Evolutionary conservation across 2,329 filamentous ascomycete genomes (phyloP).

Genomic region (Aspergillus vadensis): DNA sequence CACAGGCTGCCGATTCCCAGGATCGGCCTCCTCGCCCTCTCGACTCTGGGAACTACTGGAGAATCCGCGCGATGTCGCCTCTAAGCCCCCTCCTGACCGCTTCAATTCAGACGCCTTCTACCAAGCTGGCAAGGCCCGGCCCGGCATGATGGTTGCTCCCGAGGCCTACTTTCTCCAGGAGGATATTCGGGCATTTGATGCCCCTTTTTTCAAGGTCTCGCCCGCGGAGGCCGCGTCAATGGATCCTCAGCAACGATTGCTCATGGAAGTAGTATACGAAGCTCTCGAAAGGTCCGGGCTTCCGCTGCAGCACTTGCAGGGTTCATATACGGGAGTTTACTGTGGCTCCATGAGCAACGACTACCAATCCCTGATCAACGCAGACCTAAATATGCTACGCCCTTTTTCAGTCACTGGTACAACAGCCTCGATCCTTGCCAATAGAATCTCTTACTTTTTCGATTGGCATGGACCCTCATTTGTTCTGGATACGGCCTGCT

Average conservation of each 20-base stretch:
- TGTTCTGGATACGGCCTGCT: constrained; percentile 47
- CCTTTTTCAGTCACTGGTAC: constrained; percentile 22
- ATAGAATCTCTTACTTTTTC: constrained; percentile 39
- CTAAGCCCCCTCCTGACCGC: neutral
- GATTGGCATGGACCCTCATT: constrained; percentile 39
- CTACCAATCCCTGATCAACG: constrained; percentile 19
- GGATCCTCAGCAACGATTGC: constrained; percentile 29
- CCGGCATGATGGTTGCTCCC: neutral
- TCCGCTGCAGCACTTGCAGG: constrained; percentile 19
- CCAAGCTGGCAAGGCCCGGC: neutral
- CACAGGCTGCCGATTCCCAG: constrained; percentile 3
- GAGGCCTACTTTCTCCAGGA: neutral
- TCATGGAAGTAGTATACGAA: constrained; percentile 46
- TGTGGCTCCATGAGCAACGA: constrained; percentile 20
- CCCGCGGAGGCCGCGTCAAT: constrained; percentile 35
- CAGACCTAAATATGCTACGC: constrained; percentile 19
- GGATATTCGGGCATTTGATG: constrained; percentile 21
- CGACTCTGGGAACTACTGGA: constrained; percentile 8
- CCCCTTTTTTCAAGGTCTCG: constrained; percentile 26
- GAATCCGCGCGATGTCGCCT: neutral
- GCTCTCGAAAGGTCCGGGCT: constrained; percentile 27
- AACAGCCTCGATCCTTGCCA: constrained; percentile 33
- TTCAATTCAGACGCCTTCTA: constrained; percentile 2
- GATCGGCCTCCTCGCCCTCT: neutral
- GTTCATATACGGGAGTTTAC: constrained; percentile 29